Percentiles rank a stretch among this genome's conserved stretches.
phyloP scores from a whole-genome alignment of 2,329 filamentous ascomycete genomes.

The Alternaria sp. region DNA sequence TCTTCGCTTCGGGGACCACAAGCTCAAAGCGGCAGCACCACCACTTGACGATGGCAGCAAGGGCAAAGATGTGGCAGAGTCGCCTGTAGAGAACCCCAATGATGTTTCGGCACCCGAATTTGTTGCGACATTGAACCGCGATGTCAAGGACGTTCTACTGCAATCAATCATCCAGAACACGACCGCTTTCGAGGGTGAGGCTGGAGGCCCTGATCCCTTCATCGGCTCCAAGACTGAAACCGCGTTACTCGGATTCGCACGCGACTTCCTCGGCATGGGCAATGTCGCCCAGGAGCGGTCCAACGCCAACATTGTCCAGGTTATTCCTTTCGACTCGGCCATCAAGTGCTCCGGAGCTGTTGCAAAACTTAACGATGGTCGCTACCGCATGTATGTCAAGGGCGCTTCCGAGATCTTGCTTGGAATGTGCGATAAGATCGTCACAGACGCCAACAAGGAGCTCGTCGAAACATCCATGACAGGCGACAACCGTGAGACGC shows the following conservation, averaged over 20 bases:
- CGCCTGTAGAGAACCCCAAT: constrained; percentile 51
- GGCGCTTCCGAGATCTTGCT: constrained; percentile 62
- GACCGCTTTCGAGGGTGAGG: constrained; percentile 53
- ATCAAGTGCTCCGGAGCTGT: constrained; percentile 76
- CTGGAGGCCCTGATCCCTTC: constrained; percentile 61
- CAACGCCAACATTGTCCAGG: constrained; percentile 66
- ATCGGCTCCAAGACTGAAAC: constrained; percentile 82
- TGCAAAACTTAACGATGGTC: constrained; percentile 62
- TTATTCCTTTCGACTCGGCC: constrained; percentile 68
- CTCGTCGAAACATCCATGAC: constrained; percentile 63
- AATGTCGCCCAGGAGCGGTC: constrained; percentile 67
- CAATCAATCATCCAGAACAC: constrained; percentile 61
- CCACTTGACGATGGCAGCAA: constrained; percentile 41
- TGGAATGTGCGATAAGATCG: constrained; percentile 59
- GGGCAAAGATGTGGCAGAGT: constrained; percentile 41
- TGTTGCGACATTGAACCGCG: constrained; percentile 59
- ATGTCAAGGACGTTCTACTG: constrained; percentile 65
- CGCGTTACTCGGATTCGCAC: constrained; percentile 74
- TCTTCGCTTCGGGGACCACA: constrained; percentile 62
- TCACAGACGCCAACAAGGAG: constrained; percentile 68
- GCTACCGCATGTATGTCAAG: constrained; percentile 65
- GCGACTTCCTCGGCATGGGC: constrained; percentile 71
- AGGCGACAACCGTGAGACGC: constrained; percentile 62
- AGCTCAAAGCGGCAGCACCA: constrained; percentile 33
- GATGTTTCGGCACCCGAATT: constrained; percentile 64